These are phyloP conservation scores for Phytophthora idaei DNA, from an alignment of 352 stramenopile species.

Conservation along the genomic window DNA sequence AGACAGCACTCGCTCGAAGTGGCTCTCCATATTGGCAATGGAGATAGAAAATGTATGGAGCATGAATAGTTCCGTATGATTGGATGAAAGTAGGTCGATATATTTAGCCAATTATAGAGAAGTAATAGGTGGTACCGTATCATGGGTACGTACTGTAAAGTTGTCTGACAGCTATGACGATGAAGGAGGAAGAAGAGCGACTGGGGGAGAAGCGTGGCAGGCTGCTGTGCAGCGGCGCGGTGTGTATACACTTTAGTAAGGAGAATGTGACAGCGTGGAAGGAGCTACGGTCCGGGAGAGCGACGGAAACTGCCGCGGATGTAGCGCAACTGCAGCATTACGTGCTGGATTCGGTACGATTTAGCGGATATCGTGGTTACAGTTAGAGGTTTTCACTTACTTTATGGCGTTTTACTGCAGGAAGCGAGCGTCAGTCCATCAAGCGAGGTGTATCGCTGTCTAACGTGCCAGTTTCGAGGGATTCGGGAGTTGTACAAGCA, in stretches of 20 bases:
- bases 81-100: background rate
- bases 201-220: conserved; percentile 24
- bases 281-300: background rate
- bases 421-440: conserved; percentile 9
- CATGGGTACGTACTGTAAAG: background rate
- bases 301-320: background rate
- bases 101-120: conserved; percentile 7
- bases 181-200: conserved; percentile 9
- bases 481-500: conserved; percentile 34
- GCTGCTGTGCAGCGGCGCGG: conserved; percentile 15
- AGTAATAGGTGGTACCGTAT: background rate
- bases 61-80: background rate
- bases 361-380: background rate
- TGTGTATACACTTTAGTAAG: conserved; percentile 27
- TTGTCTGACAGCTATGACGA: background rate
- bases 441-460: conserved; percentile 47
- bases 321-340: conserved; percentile 27
- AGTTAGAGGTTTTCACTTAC: conserved; percentile 1
- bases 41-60: conserved; percentile 6
- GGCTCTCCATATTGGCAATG: conserved; percentile 47
- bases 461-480: conserved; percentile 59
- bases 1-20: conserved; percentile 68
- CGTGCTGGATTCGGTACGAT: conserved; percentile 20
- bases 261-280: conserved; percentile 15
- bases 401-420: conserved; percentile 18